phyloP scores from a whole-genome alignment of 2,329 filamentous ascomycete species.

The Cytospora paraplurivora region DNA sequence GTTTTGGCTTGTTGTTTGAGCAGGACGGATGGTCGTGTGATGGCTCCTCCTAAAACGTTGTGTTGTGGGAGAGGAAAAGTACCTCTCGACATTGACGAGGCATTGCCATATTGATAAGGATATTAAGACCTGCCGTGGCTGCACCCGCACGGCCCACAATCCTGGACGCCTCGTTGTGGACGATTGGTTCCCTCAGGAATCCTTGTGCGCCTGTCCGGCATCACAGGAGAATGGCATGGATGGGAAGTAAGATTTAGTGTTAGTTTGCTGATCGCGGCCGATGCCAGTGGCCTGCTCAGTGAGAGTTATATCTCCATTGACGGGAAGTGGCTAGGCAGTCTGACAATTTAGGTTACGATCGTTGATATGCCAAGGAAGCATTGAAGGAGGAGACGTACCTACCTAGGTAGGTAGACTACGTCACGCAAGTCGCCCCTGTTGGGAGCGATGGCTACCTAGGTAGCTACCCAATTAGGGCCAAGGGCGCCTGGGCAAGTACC shows the following conservation, averaged over 20 bases:
- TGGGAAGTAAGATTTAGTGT: neutral
- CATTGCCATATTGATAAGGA: neutral
- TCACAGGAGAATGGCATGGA: neutral
- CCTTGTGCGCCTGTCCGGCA: neutral
- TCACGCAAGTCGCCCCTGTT: too few relatives aligned
- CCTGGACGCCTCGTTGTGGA: neutral
- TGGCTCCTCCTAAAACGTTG: neutral
- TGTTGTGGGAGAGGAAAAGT: neutral
- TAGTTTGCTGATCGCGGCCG: neutral
- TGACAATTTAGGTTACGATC: neutral
- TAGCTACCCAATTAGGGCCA: too few relatives aligned
- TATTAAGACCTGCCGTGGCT: neutral
- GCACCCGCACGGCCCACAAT: conserved; percentile 1
- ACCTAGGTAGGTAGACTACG: too few relatives aligned
- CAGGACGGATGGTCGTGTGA: neutral
- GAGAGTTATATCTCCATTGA: neutral
- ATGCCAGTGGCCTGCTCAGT: neutral
- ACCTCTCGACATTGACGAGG: neutral
- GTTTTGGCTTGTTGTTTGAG: neutral
- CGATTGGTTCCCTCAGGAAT: neutral
- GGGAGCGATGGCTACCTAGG: too few relatives aligned
- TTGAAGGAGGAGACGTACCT: neutral
- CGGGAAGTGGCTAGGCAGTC: neutral
- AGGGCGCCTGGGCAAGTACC: too few relatives aligned
- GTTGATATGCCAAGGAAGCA: neutral